Evolutionary conservation across 805 yeast species (phyloP), one percentile per base, ranked within the genome.

Genomic region (Candida maltosa): DNA sequence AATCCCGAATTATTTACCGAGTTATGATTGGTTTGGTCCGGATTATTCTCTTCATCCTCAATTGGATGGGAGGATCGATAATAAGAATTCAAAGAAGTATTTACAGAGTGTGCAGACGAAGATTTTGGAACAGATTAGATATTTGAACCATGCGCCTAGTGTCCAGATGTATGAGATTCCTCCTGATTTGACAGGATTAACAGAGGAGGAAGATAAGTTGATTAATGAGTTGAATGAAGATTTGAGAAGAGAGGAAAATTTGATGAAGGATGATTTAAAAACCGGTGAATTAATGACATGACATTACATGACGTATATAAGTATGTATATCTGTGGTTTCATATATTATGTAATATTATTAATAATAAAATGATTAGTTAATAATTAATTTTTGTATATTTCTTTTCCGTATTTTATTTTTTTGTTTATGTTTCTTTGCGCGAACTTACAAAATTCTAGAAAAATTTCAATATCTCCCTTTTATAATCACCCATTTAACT

Each of bases 111-210:
- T 91, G 23, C 74, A 79, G 47, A 77, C 77, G 37, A 81, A 84
- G 43, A 75, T 87, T 18, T 57, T 89, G 48, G 96, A 91, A 59
- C 87, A 85, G 54, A 65, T 91, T 31, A 61, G 97, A 45, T 83
- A 70, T 51, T 59, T 91, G 38, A 86, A 85, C 48, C 89, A 89
- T 33, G 97, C 97, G 0, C 98, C 98, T 9, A 82, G 94, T 47
- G 97, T 93, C 6, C 83, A 86, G 46, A 87, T 89, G 95, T 80
- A 74, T 42, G 91, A 86, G 42, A 76, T 87, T 6, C 97, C 97
- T 2, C 96, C 96, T 1, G 72, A 68, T 40, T 46, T 68, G 15
- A 48, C 66, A 6, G 72, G 71, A 10, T 49, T 66, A 27, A 65
- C 70, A 3, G 64, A 65, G 25, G 73, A 68, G 32, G 72, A 67